Base-by-base conservation (phyloP, 192 early-diverging fungal species). In the Linnemannia exigua region DNA sequence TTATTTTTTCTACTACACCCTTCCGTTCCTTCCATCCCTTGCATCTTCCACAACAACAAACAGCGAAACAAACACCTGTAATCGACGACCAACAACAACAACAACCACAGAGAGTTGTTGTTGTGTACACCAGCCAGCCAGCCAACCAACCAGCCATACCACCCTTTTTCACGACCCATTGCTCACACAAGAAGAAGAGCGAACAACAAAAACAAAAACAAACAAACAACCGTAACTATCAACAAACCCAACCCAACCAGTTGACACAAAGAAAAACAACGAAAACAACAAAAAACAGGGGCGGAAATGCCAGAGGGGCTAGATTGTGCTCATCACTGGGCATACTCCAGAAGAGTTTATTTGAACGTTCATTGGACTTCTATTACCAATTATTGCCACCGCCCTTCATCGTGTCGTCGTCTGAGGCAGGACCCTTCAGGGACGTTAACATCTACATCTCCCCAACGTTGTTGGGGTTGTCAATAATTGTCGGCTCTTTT, bases 391-490 rank as follows among this genome's bases (percentile, higher is more conserved):
- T 44, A 44, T 44, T 9, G 41, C 3, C 41, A 9, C 3, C 41
- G 9, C 58, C 14, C 25, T 61, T 25, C 28, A 0, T 61, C 28
- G n/a, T 61, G 58, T 61, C 25, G 28, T 63, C 25, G 58, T 63
- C 28, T n/a, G n/a, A 33, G 14, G 5, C 41, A 44, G 54, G 6
- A 15, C 58, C 25, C 58, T 31, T 31, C 8, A 63, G 9, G 28
- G 58, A 63, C 58, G 58, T 63, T 31, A 3, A 63, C 58, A 63
- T 63, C 58, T 61, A 28, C 54, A 61, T 61, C 54, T 63, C 58
- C 58, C 58, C 25, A 63, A 63, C 28, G 25, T 61, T 61, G 58
- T 63, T 63, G 58, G 58, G 58, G 58, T 63, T 63, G 58, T 63
- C 28, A 63, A 63, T 63, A 63, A 63, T 33, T 63, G 58, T 63